A percentile compares a stretch with the other conserved stretches of the same genome.
These are phyloP conservation scores for Nidularia sp. DNA, from an alignment of 768 basidiomycete genomes.

Conservation along the genomic window DNA sequence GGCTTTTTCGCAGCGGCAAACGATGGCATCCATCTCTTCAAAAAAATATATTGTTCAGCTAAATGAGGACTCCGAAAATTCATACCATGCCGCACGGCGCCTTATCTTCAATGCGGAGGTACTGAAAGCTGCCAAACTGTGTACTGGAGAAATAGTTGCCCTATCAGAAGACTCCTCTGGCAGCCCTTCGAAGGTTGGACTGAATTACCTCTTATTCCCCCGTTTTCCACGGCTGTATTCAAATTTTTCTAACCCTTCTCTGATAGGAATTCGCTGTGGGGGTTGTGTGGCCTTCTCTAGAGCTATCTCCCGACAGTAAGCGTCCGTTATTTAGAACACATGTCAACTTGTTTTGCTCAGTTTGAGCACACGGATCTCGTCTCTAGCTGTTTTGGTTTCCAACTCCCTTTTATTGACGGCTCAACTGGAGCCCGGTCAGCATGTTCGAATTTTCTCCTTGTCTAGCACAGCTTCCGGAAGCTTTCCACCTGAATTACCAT, in stretches of 20 bases:
- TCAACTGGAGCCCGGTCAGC: conserved; percentile 42
- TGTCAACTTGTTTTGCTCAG: conserved; percentile 8
- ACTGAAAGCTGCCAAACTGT: conserved; percentile 56
- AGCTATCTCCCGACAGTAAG: conserved; percentile 56
- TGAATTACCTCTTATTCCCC: conserved; percentile 2
- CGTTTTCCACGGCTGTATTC: conserved; percentile 1
- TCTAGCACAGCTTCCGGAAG: conserved; percentile 30
- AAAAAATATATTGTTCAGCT: conserved; percentile 37
- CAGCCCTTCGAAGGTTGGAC: conserved; percentile 19
- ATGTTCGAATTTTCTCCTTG: conserved; percentile 46
- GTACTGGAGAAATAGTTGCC: conserved; percentile 67
- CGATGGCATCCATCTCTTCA: conserved; percentile 16
- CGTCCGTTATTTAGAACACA: conserved; percentile 11
- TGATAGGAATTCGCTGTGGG: conserved; percentile 63
- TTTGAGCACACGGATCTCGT: conserved; percentile 5
- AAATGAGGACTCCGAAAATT: conserved; percentile 25
- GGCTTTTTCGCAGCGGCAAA: background rate
- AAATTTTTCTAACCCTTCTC: conserved; percentile 9
- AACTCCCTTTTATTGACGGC: conserved; percentile 60
- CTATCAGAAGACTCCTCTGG: conserved; percentile 37
- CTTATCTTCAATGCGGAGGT: conserved; percentile 60
- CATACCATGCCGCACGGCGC: conserved; percentile 55
- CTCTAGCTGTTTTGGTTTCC: conserved; percentile 52
- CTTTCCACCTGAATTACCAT: conserved; percentile 41
- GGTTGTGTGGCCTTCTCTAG: conserved; percentile 71